These are phyloP conservation scores for Prunella vulgaris DNA, from an alignment of 257 asterid species.

Conservation along the genomic window DNA sequence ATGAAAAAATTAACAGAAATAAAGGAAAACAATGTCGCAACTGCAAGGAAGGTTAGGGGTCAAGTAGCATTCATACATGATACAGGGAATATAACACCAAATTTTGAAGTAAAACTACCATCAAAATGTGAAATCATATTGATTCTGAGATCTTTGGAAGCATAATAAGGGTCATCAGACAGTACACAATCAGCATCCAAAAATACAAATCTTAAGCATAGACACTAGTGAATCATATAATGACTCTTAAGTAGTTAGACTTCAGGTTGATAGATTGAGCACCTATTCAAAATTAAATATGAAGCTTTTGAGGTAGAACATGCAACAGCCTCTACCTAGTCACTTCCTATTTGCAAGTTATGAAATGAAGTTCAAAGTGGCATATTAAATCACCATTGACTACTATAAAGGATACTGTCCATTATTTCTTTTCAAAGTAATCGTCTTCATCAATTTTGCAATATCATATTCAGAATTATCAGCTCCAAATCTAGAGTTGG, in stretches of 20 bases:
- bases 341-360: not conserved
- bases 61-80: not conserved
- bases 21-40: not conserved
- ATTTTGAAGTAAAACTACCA: not conserved
- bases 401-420: not conserved
- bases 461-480: not conserved
- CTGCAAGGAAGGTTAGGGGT: conserved; percentile 7
- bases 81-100: not conserved
- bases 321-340: not conserved
- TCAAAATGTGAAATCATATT: not conserved
- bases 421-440: not conserved
- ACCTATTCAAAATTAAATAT: not conserved
- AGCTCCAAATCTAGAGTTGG: not conserved
- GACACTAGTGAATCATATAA: not conserved
- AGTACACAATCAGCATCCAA: conserved; percentile 7
- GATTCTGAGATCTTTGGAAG: conserved; percentile 11
- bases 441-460: not conserved
- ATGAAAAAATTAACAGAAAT: not conserved
- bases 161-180: not conserved
- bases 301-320: conserved; percentile 4
- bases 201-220: not conserved
- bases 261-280: not conserved
- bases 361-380: not conserved
- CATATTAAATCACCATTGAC: conserved; percentile 4
- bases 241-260: conserved; percentile 15